Conservation (phyloP, 2,329 filamentous ascomycete species). For the Penicillium aurantiogriseum region DNA sequence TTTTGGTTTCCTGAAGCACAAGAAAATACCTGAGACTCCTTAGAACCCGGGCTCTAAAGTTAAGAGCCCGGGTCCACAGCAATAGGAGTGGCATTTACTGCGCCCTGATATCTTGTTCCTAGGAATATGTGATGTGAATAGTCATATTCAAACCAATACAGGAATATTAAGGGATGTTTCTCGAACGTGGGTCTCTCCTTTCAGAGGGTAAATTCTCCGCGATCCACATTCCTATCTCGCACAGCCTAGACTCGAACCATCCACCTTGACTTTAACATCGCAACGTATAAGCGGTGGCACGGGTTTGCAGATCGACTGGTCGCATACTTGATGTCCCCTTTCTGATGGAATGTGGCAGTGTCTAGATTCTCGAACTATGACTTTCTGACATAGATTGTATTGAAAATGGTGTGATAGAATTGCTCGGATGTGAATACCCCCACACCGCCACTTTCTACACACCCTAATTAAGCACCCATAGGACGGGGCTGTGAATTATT, state of each 20-base stretch:
- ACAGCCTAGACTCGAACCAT: neutral
- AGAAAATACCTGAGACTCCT: neutral
- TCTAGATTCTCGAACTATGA: neutral
- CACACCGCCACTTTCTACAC: neutral
- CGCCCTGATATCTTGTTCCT: neutral
- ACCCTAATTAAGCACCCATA: neutral
- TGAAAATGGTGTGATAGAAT: neutral
- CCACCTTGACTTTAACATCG: neutral
- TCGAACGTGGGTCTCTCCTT: neutral
- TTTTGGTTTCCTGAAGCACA: neutral
- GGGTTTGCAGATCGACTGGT: neutral
- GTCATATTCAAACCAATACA: neutral
- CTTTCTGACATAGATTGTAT: neutral
- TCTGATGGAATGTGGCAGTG: neutral
- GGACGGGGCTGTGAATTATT: neutral
- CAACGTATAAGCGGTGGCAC: neutral
- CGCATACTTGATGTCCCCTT: neutral
- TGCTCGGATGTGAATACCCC: neutral
- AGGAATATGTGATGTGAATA: neutral
- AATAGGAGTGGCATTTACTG: neutral
- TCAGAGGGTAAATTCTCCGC: neutral
- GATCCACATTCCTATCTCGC: neutral
- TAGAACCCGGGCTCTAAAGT: neutral
- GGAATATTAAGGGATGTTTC: neutral
- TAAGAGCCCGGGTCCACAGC: neutral